A percentile compares a stretch with the other conserved stretches of the same genome.
These are phyloP conservation scores for Microthyrium microscopicum DNA, from an alignment of 2,329 filamentous ascomycete genomes.

Conservation along the genomic window DNA sequence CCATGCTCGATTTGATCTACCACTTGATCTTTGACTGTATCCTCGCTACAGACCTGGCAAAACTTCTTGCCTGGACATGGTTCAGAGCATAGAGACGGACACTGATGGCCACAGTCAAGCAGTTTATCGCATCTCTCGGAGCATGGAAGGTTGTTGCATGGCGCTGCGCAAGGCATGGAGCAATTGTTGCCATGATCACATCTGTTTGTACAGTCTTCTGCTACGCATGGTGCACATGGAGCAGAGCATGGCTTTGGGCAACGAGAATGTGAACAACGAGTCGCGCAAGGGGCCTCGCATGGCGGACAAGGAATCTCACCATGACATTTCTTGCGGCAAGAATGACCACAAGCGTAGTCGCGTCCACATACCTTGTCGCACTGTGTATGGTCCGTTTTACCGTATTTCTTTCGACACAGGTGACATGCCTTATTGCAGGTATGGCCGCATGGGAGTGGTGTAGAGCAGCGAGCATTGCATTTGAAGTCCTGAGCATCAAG, in stretches of 20 bases:
- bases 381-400: slow-evolving; percentile 1
- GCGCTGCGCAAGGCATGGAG: slow-evolving; percentile 19
- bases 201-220: slow-evolving; percentile 16
- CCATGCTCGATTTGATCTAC: slow-evolving; percentile 16
- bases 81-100: slow-evolving; percentile 18
- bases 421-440: slow-evolving; percentile 4
- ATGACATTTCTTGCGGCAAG: slow-evolving; percentile 15
- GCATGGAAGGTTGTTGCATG: slow-evolving; percentile 18
- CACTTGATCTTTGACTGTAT: slow-evolving; percentile 10
- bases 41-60: slow-evolving; percentile 5
- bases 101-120: slow-evolving; percentile 17
- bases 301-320: slow-evolving; percentile 2
- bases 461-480: slow-evolving; percentile 8
- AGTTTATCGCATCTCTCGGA: slow-evolving; percentile 14
- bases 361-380: slow-evolving; percentile 16
- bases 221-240: slow-evolving; percentile 18
- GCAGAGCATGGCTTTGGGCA: slow-evolving; percentile 16
- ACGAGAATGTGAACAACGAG: slow-evolving; percentile 15
- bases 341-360: slow-evolving; percentile 16
- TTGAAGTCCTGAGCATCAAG: slow-evolving; percentile 6
- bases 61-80: slow-evolving; percentile 11
- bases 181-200: slow-evolving; percentile 20
- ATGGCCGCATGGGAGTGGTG: slow-evolving; percentile 10
- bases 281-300: slow-evolving; percentile 9
- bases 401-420: slow-evolving; percentile 1